Evolutionary conservation across 75 land plant species (phyloP).

Genomic region (Pinus tabuliformis): DNA sequence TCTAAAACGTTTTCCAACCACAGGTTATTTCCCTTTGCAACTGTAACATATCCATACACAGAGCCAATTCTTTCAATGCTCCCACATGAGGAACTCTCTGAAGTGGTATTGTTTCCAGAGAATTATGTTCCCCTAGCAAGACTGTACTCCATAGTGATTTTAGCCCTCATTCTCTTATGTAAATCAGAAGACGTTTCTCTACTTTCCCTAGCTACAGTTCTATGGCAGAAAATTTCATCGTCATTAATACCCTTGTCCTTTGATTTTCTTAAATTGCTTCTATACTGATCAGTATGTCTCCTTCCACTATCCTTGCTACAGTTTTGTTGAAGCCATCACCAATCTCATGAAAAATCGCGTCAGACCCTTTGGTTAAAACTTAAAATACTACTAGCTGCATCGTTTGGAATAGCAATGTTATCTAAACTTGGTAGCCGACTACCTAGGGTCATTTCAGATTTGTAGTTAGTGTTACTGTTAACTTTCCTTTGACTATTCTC

Average conservation of each 20-base stretch:
- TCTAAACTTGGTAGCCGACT: background rate
- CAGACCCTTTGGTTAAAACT: background rate
- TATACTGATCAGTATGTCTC: background rate
- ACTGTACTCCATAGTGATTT: too few species aligned
- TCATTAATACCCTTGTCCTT: conserved; percentile 5
- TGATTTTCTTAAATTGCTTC: background rate
- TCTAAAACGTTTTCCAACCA: too few species aligned
- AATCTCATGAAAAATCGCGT: background rate
- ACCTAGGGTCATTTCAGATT: background rate
- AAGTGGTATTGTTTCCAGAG: too few species aligned
- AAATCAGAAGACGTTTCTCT: background rate
- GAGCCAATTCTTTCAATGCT: too few species aligned
- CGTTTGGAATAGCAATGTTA: background rate
- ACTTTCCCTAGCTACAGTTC: background rate
- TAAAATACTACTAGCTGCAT: background rate
- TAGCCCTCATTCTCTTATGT: background rate
- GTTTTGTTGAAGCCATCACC: background rate
- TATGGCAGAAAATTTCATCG: background rate
- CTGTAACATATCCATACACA: too few species aligned
- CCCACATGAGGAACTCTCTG: too few species aligned
- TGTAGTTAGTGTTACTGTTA: background rate
- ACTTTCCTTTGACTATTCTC: background rate
- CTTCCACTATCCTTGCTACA: background rate
- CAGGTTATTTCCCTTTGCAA: too few species aligned
- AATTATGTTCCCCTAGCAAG: too few species aligned